Evolutionary conservation across 495 filamentous ascomycete species (phyloP).

Genomic region (Penicillium ucsense): DNA sequence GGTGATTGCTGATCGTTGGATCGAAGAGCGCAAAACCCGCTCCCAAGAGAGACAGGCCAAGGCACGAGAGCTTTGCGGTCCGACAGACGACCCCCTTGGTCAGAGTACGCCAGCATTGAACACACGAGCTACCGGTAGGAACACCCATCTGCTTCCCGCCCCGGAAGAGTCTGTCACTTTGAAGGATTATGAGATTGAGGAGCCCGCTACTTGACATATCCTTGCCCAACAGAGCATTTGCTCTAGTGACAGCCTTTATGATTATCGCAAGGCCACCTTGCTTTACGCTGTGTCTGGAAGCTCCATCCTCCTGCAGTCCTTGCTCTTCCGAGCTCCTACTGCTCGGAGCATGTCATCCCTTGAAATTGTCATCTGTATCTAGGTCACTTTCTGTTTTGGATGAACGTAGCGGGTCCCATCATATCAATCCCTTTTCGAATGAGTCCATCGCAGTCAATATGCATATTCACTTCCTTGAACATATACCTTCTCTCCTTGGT

Average conservation of each 20-base stretch:
- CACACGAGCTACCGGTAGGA: constrained; percentile 19
- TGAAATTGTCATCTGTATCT: too few relatives aligned
- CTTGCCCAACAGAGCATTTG: too few relatives aligned
- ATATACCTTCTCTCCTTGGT: constrained; percentile 12
- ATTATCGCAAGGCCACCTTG: neutral
- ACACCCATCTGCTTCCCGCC: constrained; percentile 16
- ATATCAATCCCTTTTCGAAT: constrained; percentile 3
- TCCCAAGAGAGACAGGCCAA: constrained; percentile 28
- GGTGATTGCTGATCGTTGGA: constrained; percentile 52
- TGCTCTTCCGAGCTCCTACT: too few relatives aligned
- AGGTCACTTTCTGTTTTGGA: too few relatives aligned
- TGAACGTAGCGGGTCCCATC: neutral
- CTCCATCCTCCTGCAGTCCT: too few relatives aligned
- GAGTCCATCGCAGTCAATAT: constrained; percentile 13
- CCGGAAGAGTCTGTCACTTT: constrained; percentile 22
- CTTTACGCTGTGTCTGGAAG: neutral
- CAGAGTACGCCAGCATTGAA: constrained; percentile 19
- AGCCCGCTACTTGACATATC: constrained; percentile 17
- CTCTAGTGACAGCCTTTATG: neutral
- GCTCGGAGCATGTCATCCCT: too few relatives aligned
- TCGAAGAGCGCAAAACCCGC: constrained; percentile 49
- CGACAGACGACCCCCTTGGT: constrained; percentile 13
- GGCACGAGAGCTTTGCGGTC: constrained; percentile 28
- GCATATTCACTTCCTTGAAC: neutral
- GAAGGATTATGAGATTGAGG: constrained; percentile 33